Conservation (phyloP, 2,329 filamentous ascomycete species). For the Periconia sp. region DNA sequence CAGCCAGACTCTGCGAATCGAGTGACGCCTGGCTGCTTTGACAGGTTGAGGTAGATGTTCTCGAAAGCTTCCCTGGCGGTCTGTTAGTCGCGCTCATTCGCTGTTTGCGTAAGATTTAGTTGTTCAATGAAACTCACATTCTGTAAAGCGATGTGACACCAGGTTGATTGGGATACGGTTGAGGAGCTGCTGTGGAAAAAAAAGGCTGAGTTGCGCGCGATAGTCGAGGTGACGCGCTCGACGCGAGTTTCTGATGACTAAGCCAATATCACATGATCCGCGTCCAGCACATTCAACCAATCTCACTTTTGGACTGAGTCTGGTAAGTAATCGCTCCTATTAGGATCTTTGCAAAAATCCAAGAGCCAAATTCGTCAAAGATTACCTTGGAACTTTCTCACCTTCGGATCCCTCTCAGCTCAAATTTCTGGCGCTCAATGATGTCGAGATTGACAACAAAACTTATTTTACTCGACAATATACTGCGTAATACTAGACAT, state of each 20-base stretch:
- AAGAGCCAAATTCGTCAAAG: no score
- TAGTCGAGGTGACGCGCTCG: neutral
- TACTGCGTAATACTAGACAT: no score
- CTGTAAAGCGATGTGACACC: neutral
- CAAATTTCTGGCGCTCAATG: no score
- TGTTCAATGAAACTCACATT: neutral
- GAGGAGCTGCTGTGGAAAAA: neutral
- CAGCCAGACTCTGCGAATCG: slow-evolving; percentile 92
- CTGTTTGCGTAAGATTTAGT: neutral
- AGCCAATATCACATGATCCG: neutral
- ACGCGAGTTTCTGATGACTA: neutral
- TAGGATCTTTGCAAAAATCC: no score
- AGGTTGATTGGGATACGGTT: neutral
- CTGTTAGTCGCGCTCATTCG: neutral
- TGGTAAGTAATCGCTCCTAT: neutral
- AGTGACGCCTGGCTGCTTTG: slow-evolving; percentile 88
- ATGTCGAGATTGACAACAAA: no score
- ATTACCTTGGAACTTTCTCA: no score
- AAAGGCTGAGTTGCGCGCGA: neutral
- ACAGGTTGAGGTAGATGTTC: slow-evolving; percentile 94
- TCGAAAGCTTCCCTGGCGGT: slow-evolving; percentile 82
- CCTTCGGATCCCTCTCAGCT: no score
- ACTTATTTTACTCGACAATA: no score
- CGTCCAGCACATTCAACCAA: neutral
- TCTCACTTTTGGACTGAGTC: neutral